These are phyloP conservation scores for Trichosporon asahii DNA, from an alignment of 1,284 basidiomycete genomes.

Conservation along the genomic window DNA sequence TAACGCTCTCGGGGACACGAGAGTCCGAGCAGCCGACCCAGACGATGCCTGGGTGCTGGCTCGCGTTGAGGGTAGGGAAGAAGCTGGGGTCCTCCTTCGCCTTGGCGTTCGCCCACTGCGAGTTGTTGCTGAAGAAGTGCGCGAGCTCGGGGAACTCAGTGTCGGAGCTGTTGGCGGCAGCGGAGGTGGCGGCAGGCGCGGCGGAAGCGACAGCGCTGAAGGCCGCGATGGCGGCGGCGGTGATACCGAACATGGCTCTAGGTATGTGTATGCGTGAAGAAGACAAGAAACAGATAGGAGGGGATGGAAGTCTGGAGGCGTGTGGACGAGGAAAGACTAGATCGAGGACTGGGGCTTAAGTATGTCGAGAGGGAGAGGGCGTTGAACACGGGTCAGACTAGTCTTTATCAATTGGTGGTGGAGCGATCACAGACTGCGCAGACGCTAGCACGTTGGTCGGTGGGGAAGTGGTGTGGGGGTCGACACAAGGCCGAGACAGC, in stretches of 20 bases:
- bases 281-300: no score
- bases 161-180: background rate
- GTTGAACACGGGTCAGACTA: no score
- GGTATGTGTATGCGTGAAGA: background rate
- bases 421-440: background rate
- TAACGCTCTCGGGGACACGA: constrained; percentile 47
- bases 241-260: background rate
- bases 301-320: no score
- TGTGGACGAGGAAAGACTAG: background rate
- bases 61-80: constrained; percentile 37
- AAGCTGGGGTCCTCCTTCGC: constrained; percentile 34
- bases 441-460: background rate
- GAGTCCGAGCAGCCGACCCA: constrained; percentile 53
- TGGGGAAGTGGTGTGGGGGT: background rate
- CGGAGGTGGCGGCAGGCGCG: background rate
- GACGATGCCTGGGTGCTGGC: constrained; percentile 47
- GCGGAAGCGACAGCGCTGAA: background rate
- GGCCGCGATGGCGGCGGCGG: background rate
- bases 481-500: background rate
- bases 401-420: no score
- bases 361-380: background rate
- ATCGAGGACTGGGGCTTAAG: no score
- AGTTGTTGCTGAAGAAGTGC: constrained; percentile 38
- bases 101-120: constrained; percentile 38
- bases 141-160: constrained; percentile 28